Base-by-base conservation (phyloP, 2,329 filamentous ascomycete species). In the Nemania sp. region DNA sequence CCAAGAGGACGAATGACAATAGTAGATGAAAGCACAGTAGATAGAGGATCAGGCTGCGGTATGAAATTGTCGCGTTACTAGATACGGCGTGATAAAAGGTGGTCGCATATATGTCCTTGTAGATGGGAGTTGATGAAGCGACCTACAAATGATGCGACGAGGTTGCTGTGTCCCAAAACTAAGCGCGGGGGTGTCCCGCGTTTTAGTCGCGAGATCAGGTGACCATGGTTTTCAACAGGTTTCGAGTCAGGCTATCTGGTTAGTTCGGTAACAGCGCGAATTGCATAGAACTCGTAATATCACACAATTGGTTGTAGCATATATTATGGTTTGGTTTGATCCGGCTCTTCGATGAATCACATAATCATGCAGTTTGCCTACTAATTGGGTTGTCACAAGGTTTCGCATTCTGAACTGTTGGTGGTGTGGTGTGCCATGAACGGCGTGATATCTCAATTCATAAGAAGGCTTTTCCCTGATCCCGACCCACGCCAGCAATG, bases 401-500 rank as follows among this genome's bases (percentile, higher is more conserved):
- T 68, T 61, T 70, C 51, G 61, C 52, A 70, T 64, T 55, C 63
- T 55, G 51, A 61, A 61, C 41, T 55, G 56, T 45, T 43, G 45
- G 41, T 52, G 59, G 51, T 55, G 41, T 52, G 59, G 51, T 55
- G 41, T 70, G 64, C 73, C 72, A 75, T 66, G 61, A 72, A 73
- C 73, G 70, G 73, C 69, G 74, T 75, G 71, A 73, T 73, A 73
- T 76, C 72, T 76, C 74, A 76, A 78, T 78, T 74, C 73, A 72
- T 77, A 74, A 73, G 66, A 72, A 76, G 60, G 58, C 73, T 73
- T 77, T 80, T 81, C 80, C 75, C 73, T 71, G 69, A 82, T 81
- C 81, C 81, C 82, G 79, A 83, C 78, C 77, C 82, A 83, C 82
- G 82, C 82, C 82, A 82, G 77, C 78, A 80, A 80, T 79, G 79